phyloP scores from a whole-genome alignment of 148 eudicot species.

The Rhododendron vialii region DNA sequence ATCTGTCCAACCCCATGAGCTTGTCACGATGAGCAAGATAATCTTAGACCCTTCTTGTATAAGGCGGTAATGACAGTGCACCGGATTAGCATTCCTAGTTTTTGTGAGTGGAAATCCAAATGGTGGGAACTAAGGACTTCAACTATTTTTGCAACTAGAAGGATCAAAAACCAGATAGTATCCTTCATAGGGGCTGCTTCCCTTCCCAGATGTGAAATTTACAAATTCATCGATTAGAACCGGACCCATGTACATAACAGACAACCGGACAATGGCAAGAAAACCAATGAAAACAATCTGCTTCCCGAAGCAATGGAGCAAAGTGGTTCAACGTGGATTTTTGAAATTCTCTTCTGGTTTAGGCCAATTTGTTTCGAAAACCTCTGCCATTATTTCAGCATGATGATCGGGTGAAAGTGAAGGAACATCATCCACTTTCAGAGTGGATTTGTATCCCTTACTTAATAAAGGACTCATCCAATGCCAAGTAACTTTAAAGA shows the following conservation, averaged over 20 bases:
- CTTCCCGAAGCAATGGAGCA: constrained; percentile 20
- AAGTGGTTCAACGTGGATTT: constrained; percentile 5
- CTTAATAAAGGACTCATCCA: constrained; percentile 16
- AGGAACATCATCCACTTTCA: constrained; percentile 27
- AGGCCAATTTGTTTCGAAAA: constrained; percentile 15
- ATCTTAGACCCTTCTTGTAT: constrained; percentile 19
- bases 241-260: constrained; percentile 19
- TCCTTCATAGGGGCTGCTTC: constrained; percentile 14
- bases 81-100: constrained; percentile 21
- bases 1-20: constrained; percentile 23
- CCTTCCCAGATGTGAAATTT: constrained; percentile 19
- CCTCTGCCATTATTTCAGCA: constrained; percentile 9
- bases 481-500: constrained; percentile 21
- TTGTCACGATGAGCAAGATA: constrained; percentile 18
- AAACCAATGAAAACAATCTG: constrained; percentile 13
- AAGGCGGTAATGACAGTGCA: constrained; percentile 15
- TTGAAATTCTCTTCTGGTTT: constrained; percentile 14
- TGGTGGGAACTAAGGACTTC: constrained; percentile 23
- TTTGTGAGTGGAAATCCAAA: constrained; percentile 17
- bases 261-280: constrained; percentile 11
- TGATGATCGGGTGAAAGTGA: constrained; percentile 17
- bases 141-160: constrained; percentile 13
- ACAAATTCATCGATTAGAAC: constrained; percentile 17
- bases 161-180: constrained; percentile 15
- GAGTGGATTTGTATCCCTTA: constrained; percentile 20